Conservation (phyloP, 2,329 filamentous ascomycete genomes). For the Diaporthe sp. region DNA sequence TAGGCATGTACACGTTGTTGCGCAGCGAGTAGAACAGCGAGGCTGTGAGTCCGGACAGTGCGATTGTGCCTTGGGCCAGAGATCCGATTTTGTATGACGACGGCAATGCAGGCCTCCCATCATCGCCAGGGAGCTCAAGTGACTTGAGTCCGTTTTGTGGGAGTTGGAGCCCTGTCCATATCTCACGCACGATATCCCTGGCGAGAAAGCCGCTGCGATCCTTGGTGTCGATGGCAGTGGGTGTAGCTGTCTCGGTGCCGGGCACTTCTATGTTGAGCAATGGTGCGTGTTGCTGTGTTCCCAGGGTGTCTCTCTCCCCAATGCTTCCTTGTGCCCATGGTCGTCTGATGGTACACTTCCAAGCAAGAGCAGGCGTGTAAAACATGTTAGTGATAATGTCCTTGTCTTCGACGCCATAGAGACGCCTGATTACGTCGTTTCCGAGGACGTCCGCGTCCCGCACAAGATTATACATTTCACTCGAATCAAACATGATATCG, state of each 20-base stretch:
- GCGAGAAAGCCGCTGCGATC: neutral
- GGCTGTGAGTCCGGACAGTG: neutral
- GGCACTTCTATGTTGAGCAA: neutral
- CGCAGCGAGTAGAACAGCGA: neutral
- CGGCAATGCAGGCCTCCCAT: neutral
- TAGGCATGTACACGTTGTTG: neutral
- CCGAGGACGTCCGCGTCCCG: conserved; percentile 42
- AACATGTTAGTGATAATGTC: conserved; percentile 6
- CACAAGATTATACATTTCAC: conserved; percentile 51
- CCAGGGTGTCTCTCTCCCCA: conserved; percentile 2
- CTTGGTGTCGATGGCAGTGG: neutral
- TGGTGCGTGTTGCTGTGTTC: conserved; percentile 4
- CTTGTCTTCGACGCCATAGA: neutral
- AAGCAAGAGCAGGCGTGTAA: conserved; percentile 6
- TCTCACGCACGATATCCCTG: neutral
- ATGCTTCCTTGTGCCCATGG: conserved; percentile 8
- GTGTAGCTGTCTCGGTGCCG: neutral
- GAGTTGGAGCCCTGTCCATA: neutral
- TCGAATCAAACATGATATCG: conserved; percentile 61
- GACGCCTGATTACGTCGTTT: neutral
- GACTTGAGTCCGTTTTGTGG: neutral
- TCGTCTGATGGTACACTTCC: conserved; percentile 20
- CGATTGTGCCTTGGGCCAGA: neutral
- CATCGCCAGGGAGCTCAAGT: neutral
- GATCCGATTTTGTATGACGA: neutral